These are phyloP conservation scores for Mortierella sp. DNA, from an alignment of 371 early-diverging fungal genomes.

Conservation along the genomic window DNA sequence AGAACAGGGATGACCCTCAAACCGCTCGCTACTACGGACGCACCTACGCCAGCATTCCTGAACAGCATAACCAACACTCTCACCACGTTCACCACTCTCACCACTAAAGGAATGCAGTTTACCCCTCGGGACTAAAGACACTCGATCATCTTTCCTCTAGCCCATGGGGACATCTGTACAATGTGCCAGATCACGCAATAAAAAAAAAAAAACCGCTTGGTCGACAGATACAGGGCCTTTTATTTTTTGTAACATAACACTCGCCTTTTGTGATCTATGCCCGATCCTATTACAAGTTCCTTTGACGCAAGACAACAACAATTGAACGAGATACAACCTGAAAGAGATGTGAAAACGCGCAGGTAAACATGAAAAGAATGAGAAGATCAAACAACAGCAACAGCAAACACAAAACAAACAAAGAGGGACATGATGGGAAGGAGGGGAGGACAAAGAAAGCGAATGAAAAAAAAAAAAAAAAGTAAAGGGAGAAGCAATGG, in stretches of 20 bases:
- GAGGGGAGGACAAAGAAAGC: background rate
- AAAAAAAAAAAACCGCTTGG: too few relatives aligned
- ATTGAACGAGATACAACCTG: background rate
- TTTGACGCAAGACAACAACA: background rate
- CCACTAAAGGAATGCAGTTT: too few relatives aligned
- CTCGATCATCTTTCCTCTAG: too few relatives aligned
- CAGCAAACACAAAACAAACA: background rate
- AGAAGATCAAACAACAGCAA: background rate
- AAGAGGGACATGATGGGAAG: too few relatives aligned
- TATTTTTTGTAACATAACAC: too few relatives aligned
- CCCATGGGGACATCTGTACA: too few relatives aligned
- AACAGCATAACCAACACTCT: slow-evolving; percentile 1
- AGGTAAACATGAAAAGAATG: background rate
- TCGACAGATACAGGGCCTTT: too few relatives aligned
- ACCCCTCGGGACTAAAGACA: too few relatives aligned
- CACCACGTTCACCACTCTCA: too few relatives aligned
- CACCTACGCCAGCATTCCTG: slow-evolving; percentile 17
- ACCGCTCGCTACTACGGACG: slow-evolving; percentile 17
- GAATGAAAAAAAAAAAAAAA: background rate
- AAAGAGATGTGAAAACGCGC: background rate
- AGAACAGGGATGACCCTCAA: slow-evolving; percentile 35
- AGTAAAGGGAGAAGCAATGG: background rate
- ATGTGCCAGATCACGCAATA: too few relatives aligned
- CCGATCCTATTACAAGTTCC: too few relatives aligned
- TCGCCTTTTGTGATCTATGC: too few relatives aligned